phyloP scores from a whole-genome alignment of 73 alveolate species.

The Paramecium octaurelia region DNA sequence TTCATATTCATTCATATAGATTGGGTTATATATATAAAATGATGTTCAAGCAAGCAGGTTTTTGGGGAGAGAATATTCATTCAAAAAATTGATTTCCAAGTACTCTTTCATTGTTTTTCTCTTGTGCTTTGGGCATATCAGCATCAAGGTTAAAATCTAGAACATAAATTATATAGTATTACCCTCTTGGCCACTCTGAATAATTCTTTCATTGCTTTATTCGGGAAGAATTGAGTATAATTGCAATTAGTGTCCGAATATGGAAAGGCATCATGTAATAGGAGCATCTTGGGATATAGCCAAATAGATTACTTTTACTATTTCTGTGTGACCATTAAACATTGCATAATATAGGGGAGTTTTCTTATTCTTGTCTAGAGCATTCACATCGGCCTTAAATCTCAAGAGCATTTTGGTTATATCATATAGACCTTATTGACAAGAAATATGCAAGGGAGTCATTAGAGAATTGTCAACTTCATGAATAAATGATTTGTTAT shows the following conservation, averaged over 20 bases:
- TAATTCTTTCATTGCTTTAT: neutral
- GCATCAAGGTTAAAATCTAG: neutral
- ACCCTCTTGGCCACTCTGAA: neutral
- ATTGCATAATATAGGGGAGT: constrained; percentile 17
- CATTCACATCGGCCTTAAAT: neutral
- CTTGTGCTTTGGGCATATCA: neutral
- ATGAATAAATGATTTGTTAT: neutral
- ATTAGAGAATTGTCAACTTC: neutral
- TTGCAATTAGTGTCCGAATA: neutral
- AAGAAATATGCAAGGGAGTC: constrained; percentile 7
- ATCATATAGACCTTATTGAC: neutral
- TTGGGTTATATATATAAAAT: neutral
- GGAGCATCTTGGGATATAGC: neutral
- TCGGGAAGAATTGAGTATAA: neutral
- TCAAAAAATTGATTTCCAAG: neutral
- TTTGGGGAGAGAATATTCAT: neutral
- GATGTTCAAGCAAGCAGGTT: neutral
- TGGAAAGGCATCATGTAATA: neutral
- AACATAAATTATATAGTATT: neutral
- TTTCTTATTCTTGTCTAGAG: neutral
- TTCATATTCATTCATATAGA: neutral
- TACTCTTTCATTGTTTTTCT: neutral
- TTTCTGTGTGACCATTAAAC: neutral
- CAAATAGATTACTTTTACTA: neutral
- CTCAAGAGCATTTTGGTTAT: neutral